Percentiles rank a stretch among this genome's conserved stretches.
phyloP scores from a whole-genome alignment of 2,329 filamentous ascomycete genomes.

The Colletotrichum musae region DNA sequence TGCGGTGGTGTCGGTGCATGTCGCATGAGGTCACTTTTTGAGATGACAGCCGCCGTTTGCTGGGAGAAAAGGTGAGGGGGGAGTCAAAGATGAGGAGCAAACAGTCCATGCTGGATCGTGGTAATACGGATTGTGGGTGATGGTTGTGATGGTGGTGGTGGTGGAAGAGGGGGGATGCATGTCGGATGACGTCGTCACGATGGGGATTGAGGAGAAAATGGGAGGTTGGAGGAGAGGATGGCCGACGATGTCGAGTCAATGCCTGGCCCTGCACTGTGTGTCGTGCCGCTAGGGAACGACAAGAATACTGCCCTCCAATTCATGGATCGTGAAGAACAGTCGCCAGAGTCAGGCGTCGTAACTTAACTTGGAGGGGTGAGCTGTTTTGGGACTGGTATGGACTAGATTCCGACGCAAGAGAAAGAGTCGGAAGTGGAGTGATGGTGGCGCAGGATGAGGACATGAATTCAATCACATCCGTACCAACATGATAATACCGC shows the following conservation, averaged over 20 bases:
- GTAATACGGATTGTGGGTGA: slow-evolving; percentile 3
- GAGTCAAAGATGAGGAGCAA: background rate
- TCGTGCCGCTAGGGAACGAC: no score
- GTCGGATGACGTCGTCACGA: slow-evolving; percentile 39
- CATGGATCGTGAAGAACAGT: no score
- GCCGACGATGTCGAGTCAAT: background rate
- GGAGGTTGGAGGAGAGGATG: background rate
- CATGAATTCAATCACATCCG: no score
- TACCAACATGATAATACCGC: no score
- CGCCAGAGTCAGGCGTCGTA: no score
- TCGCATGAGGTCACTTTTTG: slow-evolving; percentile 34
- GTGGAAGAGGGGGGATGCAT: slow-evolving; percentile 33
- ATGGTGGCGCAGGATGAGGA: slow-evolving; percentile 5
- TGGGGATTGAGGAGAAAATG: slow-evolving; percentile 1
- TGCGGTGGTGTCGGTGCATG: slow-evolving; percentile 5
- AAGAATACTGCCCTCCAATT: no score
- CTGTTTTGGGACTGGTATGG: slow-evolving; percentile 1
- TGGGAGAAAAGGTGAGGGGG: slow-evolving; percentile 16
- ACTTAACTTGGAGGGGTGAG: background rate
- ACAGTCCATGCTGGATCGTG: slow-evolving; percentile 2
- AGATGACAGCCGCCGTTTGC: slow-evolving; percentile 25
- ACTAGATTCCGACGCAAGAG: slow-evolving; percentile 4
- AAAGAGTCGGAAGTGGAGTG: slow-evolving; percentile 9
- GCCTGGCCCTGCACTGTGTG: no score
- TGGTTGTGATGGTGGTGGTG: background rate